Conservation (phyloP, 352 stramenopile genomes). For the Plasmopara halstedii region DNA sequence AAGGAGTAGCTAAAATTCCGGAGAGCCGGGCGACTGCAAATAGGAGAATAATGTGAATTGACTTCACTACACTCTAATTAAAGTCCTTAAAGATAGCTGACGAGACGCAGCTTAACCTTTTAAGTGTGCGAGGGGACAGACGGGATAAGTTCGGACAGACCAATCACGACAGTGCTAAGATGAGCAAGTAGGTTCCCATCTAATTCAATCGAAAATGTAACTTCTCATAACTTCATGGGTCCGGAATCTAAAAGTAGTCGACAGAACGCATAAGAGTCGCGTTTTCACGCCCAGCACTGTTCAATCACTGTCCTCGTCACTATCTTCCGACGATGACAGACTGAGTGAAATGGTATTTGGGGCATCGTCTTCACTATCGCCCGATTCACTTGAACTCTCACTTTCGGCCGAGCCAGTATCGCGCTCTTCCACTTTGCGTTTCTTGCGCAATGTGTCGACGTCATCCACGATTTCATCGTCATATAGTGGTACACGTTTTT, state of each 20-base stretch:
- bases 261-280: no score
- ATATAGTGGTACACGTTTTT: constrained; percentile 59
- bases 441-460: constrained; percentile 57
- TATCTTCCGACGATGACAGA: constrained; percentile 53
- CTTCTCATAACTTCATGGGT: background rate
- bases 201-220: background rate
- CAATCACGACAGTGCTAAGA: background rate
- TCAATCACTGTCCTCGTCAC: constrained; percentile 26
- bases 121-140: no score
- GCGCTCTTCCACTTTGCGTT: constrained; percentile 48
- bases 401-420: constrained; percentile 28
- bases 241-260: background rate
- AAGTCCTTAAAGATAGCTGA: no score
- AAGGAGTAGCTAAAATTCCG: no score
- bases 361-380: constrained; percentile 51
- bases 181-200: background rate
- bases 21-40: no score
- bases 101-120: no score
- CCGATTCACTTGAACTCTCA: constrained; percentile 43
- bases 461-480: constrained; percentile 72
- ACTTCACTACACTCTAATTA: no score
- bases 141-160: no score
- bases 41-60: no score
- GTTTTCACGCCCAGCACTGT: background rate
- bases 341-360: constrained; percentile 65